These are phyloP conservation scores for Mucor lusitanicus DNA, from an alignment of 371 early-diverging fungal genomes.

Conservation along the genomic window DNA sequence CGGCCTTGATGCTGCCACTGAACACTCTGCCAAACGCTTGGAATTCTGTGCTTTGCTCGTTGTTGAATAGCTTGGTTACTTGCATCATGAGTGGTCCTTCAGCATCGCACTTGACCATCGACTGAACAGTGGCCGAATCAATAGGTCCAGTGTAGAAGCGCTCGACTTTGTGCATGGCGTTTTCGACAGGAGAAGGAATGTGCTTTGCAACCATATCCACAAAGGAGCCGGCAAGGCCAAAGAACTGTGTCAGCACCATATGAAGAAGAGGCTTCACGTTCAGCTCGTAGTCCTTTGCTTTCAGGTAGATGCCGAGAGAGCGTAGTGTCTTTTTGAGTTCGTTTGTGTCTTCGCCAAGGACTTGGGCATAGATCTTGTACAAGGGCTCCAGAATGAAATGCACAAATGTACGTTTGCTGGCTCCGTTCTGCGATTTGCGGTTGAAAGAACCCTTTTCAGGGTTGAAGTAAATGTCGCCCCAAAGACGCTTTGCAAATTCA, in stretches of 20 bases:
- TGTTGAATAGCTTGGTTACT: conserved; percentile 87
- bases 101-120: conserved; percentile 85
- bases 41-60: conserved; percentile 81
- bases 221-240: conserved; percentile 87
- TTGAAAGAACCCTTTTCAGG: conserved; percentile 78
- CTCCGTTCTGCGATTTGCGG: conserved; percentile 61
- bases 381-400: conserved; percentile 96
- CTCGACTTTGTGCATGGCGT: conserved; percentile 69
- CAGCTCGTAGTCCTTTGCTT: conserved; percentile 73
- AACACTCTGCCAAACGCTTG: conserved; percentile 92
- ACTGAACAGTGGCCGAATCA: conserved; percentile 60
- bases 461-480: conserved; percentile 97
- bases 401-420: conserved; percentile 85
- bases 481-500: conserved; percentile 90
- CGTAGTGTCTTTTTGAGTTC: conserved; percentile 72
- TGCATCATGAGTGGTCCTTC: conserved; percentile 93
- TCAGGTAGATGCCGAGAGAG: conserved; percentile 80
- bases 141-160: conserved; percentile 80
- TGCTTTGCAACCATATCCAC: conserved; percentile 87
- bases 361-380: conserved; percentile 91
- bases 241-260: conserved; percentile 84
- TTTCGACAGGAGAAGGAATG: conserved; percentile 81
- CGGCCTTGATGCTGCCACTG: conserved; percentile 82
- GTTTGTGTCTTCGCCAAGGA: conserved; percentile 72
- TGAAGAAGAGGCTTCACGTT: conserved; percentile 85